These are phyloP conservation scores for Nakazawaea siamensis DNA, from an alignment of 805 yeast genomes.

Conservation along the genomic window DNA sequence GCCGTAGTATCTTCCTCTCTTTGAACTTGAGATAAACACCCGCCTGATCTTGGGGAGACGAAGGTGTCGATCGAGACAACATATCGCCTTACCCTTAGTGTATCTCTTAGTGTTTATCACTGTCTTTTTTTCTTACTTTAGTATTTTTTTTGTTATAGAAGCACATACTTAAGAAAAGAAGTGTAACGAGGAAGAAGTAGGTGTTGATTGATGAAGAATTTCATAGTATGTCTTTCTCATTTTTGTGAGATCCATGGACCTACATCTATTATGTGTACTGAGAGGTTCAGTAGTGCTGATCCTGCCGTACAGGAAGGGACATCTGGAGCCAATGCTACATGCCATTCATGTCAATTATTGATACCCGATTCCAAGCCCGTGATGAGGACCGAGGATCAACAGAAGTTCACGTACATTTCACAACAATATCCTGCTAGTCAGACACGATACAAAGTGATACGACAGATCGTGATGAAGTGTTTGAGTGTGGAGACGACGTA, in stretches of 20 bases:
- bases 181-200: too few species aligned
- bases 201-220: too few species aligned
- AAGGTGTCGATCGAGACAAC: conserved; percentile 2
- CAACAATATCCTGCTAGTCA: conserved; percentile 55
- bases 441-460: conserved; percentile 41
- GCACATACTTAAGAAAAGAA: too few species aligned
- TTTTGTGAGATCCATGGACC: conserved; percentile 81
- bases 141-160: too few species aligned
- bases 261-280: conserved; percentile 55
- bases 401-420: conserved; percentile 29
- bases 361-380: conserved; percentile 31
- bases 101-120: not conserved
- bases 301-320: too few species aligned
- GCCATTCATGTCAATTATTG: conserved; percentile 52
- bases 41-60: not conserved
- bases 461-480: conserved; percentile 53
- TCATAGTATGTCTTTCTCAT: conserved; percentile 53
- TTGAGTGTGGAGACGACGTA: conserved; percentile 59
- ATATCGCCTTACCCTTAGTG: not conserved
- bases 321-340: conserved; percentile 27
- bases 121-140: too few species aligned
- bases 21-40: too few species aligned
- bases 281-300: conserved; percentile 18
- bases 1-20: not conserved
- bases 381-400: conserved; percentile 20